phyloP scores from a whole-genome alignment of 495 filamentous ascomycete species.

The Penicillium bovifimosum region DNA sequence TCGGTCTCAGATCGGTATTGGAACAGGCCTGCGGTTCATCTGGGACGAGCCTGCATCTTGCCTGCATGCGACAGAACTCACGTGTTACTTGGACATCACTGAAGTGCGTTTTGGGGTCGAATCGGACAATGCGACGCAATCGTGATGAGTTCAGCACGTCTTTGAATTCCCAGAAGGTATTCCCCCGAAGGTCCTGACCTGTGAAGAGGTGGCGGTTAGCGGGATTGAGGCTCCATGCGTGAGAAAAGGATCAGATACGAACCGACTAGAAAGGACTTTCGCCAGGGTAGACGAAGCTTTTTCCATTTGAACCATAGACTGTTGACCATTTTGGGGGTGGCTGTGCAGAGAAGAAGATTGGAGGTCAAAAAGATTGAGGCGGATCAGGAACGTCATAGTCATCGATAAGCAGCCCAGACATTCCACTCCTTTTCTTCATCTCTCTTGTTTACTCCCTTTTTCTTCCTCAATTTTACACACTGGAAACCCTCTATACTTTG shows the following conservation, averaged over 20 bases:
- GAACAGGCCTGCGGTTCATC: not conserved
- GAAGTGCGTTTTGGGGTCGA: constrained; percentile 52
- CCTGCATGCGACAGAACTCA: constrained; percentile 24
- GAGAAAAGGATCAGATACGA: constrained; percentile 19
- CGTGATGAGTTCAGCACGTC: constrained; percentile 53
- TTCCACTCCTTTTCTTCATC: constrained; percentile 16
- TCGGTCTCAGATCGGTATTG: not conserved
- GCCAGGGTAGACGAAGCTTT: constrained; percentile 76
- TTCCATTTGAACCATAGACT: constrained; percentile 83
- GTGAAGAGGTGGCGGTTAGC: constrained; percentile 19
- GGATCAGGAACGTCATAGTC: constrained; percentile 32
- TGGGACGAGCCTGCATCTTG: not conserved
- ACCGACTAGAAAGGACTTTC: constrained; percentile 76
- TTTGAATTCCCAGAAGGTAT: constrained; percentile 93
- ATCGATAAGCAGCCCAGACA: constrained; percentile 24
- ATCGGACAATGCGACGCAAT: constrained; percentile 64
- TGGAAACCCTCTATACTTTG: not conserved
- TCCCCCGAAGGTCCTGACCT: constrained; percentile 83
- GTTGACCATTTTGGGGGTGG: constrained; percentile 32
- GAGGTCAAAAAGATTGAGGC: constrained; percentile 2
- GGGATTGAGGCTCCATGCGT: constrained; percentile 2
- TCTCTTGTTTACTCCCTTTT: constrained; percentile 6
- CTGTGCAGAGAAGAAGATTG: constrained; percentile 15
- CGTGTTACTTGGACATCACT: constrained; percentile 60
- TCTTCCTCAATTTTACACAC: not conserved